Evolutionary conservation across 2,329 filamentous ascomycete species (phyloP).

Genomic region (Chaetomium globosum): DNA sequence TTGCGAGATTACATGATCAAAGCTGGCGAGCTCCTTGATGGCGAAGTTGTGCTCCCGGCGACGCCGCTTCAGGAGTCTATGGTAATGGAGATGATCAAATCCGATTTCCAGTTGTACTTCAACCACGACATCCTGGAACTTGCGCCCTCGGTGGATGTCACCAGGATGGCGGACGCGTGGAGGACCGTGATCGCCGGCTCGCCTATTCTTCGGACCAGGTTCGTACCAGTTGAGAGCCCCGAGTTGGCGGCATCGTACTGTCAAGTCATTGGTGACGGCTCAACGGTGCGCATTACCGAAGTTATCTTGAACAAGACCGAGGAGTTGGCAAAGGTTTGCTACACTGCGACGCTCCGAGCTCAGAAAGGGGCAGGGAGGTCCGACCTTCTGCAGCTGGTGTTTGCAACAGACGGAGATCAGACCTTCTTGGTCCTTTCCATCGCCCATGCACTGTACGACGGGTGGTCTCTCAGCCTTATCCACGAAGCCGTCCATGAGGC

Average conservation of each 20-base stretch:
- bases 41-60: slow-evolving; percentile 68
- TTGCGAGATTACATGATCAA: slow-evolving; percentile 46
- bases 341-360: slow-evolving; percentile 46
- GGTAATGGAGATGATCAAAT: slow-evolving; percentile 78
- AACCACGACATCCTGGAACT: slow-evolving; percentile 79
- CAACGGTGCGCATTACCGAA: slow-evolving; percentile 33
- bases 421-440: slow-evolving; percentile 67
- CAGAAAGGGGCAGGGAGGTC: slow-evolving; percentile 42
- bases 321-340: slow-evolving; percentile 45
- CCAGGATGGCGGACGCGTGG: slow-evolving; percentile 64
- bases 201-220: slow-evolving; percentile 75
- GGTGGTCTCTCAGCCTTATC: slow-evolving; percentile 76
- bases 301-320: slow-evolving; percentile 38
- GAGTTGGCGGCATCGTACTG: slow-evolving; percentile 54
- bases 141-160: slow-evolving; percentile 54
- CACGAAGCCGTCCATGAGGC: slow-evolving; percentile 70
- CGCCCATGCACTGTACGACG: slow-evolving; percentile 86
- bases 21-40: slow-evolving; percentile 42
- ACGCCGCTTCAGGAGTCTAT: slow-evolving; percentile 88
- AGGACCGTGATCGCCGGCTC: slow-evolving; percentile 58
- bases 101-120: slow-evolving; percentile 75
- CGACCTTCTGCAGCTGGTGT: slow-evolving; percentile 54
- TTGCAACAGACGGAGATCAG: slow-evolving; percentile 43
- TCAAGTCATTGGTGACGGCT: slow-evolving; percentile 49
- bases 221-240: slow-evolving; percentile 66